Percentiles rank a stretch among this genome's conserved stretches.
Conservation (phyloP, 495 filamentous ascomycete species). For the Tricharina praecox region DNA sequence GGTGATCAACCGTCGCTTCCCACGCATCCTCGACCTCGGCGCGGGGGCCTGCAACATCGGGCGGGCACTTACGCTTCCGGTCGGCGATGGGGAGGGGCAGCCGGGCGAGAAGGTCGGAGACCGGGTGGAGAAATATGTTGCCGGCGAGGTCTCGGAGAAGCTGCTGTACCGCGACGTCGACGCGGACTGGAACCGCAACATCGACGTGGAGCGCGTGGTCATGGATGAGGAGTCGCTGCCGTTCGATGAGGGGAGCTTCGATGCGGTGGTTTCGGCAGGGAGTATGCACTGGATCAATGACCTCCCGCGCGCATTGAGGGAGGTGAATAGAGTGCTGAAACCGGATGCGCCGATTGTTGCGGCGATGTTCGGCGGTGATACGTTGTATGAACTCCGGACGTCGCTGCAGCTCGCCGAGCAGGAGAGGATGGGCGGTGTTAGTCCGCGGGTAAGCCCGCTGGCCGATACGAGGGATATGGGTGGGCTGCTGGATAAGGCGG, state of each 20-base stretch:
- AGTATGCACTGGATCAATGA: constrained; percentile 98
- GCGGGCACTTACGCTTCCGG: constrained; percentile 31
- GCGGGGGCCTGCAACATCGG: constrained; percentile 94
- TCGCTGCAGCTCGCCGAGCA: constrained; percentile 84
- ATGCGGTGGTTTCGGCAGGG: constrained; percentile 72
- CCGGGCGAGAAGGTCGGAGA: constrained; percentile 40
- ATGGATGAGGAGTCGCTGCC: constrained; percentile 50
- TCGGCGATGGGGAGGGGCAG: constrained; percentile 28
- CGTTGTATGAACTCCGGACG: constrained; percentile 82
- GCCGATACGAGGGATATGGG: constrained; percentile 88
- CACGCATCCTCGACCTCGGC: constrained; percentile 76
- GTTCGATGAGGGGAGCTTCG: constrained; percentile 60
- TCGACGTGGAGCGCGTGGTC: constrained; percentile 58
- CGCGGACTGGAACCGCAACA: constrained; percentile 54
- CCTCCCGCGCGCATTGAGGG: constrained; percentile 61
- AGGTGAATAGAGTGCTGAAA: constrained; percentile 69
- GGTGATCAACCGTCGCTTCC: constrained; percentile 83
- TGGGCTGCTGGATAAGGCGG: constrained; percentile 65
- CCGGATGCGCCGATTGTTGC: constrained; percentile 85
- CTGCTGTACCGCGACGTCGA: constrained; percentile 70
- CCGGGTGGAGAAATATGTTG: constrained; percentile 53
- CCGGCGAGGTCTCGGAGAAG: constrained; percentile 59
- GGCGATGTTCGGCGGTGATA: constrained; percentile 92
- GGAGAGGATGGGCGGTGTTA: constrained; percentile 73
- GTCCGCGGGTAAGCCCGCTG: constrained; percentile 69